Base-by-base conservation (phyloP, 2,329 filamentous ascomycete species). In the Fusarium citri region DNA sequence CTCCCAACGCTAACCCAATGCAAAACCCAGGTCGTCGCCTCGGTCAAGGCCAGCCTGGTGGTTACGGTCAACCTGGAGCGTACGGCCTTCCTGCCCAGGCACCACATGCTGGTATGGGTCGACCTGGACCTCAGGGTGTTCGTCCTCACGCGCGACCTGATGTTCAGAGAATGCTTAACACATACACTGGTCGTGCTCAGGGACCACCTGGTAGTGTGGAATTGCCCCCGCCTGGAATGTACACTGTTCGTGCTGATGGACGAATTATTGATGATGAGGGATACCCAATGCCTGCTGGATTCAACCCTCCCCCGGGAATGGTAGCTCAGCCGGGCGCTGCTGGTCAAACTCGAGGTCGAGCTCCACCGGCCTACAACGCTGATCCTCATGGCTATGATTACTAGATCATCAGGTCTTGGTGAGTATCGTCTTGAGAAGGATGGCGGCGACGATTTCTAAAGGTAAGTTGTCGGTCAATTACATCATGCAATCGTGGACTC, bases 371-470 rank as follows among this genome's bases (percentile, higher is more conserved):
- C 0, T 37, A 37, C 18, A 37, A n/a, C 18, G 18, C 18, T 6
- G 34, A 37, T 6, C 18, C 34, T n/a, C n/a, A n/a, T 2, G 18
- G 34, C 18, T 37, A n/a, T n/a, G 18, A 37, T 12, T 37, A 37
- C 18, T 37, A 37, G 4, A n/a, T 11, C 5, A 11, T 6, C 2
- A 7, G 31, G 0, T 34, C 2, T 18, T 3, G 4, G 15, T 31
- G 30, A 9, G 15, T 0, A 5, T 5, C 5, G 0, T 9, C 2
- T 34, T 2, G 6, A 0, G 8, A 6, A 18, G 3, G 8, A 10
- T 5, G 16, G 8, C 31, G 5, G 5, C 5, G 5, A 18, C 6
- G 5, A 6, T 0, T 37, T 6, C 5, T 18, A 6, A 9, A 34
- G 31, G 18, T 37, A n/a, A n/a, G 34, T n/a, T n/a, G n/a, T n/a